Evolutionary conservation across 257 asterid genomes (phyloP), one percentile per base, ranked within the genome.

Genomic region (Nicotiana otophora): DNA sequence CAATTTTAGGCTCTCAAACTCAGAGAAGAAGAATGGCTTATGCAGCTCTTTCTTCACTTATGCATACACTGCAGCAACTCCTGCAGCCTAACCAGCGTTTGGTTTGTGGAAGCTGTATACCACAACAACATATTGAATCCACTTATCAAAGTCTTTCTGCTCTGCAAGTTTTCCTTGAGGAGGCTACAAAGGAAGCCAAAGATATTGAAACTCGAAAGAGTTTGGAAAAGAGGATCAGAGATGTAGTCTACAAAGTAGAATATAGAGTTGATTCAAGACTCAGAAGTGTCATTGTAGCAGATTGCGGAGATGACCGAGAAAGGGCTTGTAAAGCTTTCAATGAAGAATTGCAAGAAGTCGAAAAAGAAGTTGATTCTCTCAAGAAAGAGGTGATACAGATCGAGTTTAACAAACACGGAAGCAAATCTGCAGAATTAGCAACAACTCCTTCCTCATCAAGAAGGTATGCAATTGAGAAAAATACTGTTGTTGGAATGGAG

Each of bases 11-110:
- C 12, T 42, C 51, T 42, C 51, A 42, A 42, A 42, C 48, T 8
- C 51, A 42, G 51, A 42, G 51, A 42, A 42, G 48, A 42, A 7
- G 19, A 55, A 81, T 81, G 16, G 81, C 87, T 51, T 84, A 82
- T 54, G 84, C 85, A 36, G 69, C 86, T 84, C 72, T 86, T 51
- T 82, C 82, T 81, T 86, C 89, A 54, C 85, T 86, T 82, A n/a
- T 62, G 67, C 78, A 74, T 31, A 34, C 68, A 54, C 82, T 86
- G 0, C 75, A 84, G 34, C 62, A 84, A 23, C 65, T 84, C 61
- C 81, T 66, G 15, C 84, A 81, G 16, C 81, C 86, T 4, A 81
- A 84, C 17, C 17, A 12, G 2, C 39, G 9, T 14, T 72, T 51
- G 4, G 10, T 64, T 72, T 58, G 64, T 78, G n/a, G 77, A 16